Percentiles rank a stretch among this genome's conserved stretches.
Conservation (phyloP, 2,329 filamentous ascomycete species). For the Aspergillus sp. region DNA sequence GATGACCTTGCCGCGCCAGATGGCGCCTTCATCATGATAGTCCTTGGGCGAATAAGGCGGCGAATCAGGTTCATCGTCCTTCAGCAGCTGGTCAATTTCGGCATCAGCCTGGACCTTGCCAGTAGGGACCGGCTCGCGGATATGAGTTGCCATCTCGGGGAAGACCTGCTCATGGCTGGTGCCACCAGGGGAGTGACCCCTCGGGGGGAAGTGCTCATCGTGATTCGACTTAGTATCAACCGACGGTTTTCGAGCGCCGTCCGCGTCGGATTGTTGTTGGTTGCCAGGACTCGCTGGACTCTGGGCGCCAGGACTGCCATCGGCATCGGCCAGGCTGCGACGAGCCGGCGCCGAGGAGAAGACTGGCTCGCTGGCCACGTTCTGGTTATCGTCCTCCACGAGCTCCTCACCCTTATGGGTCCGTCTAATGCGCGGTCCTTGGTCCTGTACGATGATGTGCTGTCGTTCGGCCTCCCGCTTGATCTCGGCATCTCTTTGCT, state of each 20-base stretch:
- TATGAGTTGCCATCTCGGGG: slow-evolving; percentile 41
- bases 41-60: slow-evolving; percentile 82
- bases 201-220: slow-evolving; percentile 81
- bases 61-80: slow-evolving; percentile 77
- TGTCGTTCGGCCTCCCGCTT: slow-evolving; percentile 58
- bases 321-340: slow-evolving; percentile 38
- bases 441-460: slow-evolving; percentile 75
- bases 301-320: slow-evolving; percentile 27
- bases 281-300: slow-evolving; percentile 28
- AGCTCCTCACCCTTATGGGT: slow-evolving; percentile 96
- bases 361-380: slow-evolving; percentile 47
- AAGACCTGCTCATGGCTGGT: slow-evolving; percentile 44
- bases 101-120: slow-evolving; percentile 64
- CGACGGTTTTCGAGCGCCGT: slow-evolving; percentile 22
- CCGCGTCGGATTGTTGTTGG: slow-evolving; percentile 21
- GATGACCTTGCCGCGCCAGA: slow-evolving; percentile 74
- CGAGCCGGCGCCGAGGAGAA: slow-evolving; percentile 48
- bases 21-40: slow-evolving; percentile 65
- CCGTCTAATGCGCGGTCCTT: slow-evolving; percentile 75
- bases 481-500: slow-evolving; percentile 60
- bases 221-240: slow-evolving; percentile 55
- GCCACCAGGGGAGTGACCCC: slow-evolving; percentile 71
- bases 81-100: slow-evolving; percentile 84
- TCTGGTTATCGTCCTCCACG: slow-evolving; percentile 69
- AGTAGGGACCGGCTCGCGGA: slow-evolving; percentile 44